phyloP scores from a whole-genome alignment of 2,329 filamentous ascomycete genomes.

The Xenoacremonium recifei region DNA sequence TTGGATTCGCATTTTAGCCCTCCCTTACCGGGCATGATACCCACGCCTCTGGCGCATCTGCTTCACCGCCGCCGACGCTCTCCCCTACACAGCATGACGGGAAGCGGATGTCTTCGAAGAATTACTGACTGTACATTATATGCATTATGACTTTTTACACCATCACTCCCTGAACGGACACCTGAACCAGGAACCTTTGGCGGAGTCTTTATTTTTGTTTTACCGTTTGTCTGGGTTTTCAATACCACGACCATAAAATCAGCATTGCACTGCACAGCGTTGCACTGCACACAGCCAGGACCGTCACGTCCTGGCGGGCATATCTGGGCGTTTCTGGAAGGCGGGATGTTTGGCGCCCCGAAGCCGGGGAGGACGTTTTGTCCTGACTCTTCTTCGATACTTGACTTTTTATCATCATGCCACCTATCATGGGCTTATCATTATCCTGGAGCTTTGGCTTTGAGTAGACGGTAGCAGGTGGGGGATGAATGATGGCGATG shows the following conservation, averaged over 20 bases:
- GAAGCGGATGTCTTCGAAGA: constrained; percentile 12
- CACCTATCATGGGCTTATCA: background rate
- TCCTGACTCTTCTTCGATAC: constrained; percentile 1
- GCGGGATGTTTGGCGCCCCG: background rate
- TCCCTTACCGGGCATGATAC: constrained; percentile 29
- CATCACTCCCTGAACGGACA: constrained; percentile 15
- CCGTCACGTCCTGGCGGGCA: constrained; percentile 8
- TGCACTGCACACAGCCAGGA: constrained; percentile 2
- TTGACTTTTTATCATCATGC: background rate
- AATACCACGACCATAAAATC: constrained; percentile 1
- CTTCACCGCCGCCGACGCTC: constrained; percentile 14
- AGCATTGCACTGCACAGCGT: constrained; percentile 1
- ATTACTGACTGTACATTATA: constrained; percentile 24
- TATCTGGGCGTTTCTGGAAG: constrained; percentile 18
- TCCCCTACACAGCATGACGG: constrained; percentile 7
- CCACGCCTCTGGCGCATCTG: constrained; percentile 24
- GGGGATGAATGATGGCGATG: constrained; percentile 8
- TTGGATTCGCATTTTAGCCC: constrained; percentile 23
- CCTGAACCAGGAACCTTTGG: constrained; percentile 4
- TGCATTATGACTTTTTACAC: constrained; percentile 22
- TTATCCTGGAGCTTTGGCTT: background rate
- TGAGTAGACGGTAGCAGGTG: constrained; percentile 14
- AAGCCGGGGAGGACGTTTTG: constrained; percentile 1
- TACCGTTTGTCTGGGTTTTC: background rate
- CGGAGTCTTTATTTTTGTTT: background rate